Evolutionary conservation across 2,329 filamentous ascomycete species (phyloP).

Genomic region (Epichloe typhina): DNA sequence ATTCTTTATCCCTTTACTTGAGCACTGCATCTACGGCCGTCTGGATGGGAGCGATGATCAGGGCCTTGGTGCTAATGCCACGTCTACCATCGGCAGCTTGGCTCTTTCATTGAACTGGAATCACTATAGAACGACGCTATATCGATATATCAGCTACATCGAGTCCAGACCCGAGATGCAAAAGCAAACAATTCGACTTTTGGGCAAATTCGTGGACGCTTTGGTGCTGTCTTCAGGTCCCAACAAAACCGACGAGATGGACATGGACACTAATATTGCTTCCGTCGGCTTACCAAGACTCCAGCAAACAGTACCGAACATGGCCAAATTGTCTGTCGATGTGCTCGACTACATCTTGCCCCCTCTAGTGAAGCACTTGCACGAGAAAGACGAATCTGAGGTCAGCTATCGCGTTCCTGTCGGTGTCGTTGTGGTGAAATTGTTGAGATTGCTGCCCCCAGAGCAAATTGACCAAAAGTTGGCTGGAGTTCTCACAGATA

Average conservation of each 20-base stretch:
- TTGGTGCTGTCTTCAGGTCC: conserved; percentile 44
- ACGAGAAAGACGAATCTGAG: conserved; percentile 87
- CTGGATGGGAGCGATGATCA: conserved; percentile 64
- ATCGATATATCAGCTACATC: conserved; percentile 73
- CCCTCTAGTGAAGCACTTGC: conserved; percentile 68
- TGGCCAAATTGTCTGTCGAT: conserved; percentile 56
- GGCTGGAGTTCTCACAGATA: conserved; percentile 75
- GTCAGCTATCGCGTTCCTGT: conserved; percentile 88
- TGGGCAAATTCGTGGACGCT: conserved; percentile 71
- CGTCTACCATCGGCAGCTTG: conserved; percentile 64
- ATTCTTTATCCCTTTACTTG: conserved; percentile 80
- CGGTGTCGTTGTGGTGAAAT: conserved; percentile 76
- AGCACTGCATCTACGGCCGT: conserved; percentile 85
- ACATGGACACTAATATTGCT: conserved; percentile 23
- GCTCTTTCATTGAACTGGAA: conserved; percentile 74
- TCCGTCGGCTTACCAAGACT: conserved; percentile 30
- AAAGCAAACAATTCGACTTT: conserved; percentile 71
- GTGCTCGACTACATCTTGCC: conserved; percentile 66
- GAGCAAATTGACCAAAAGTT: conserved; percentile 61
- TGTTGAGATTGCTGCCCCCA: conserved; percentile 66
- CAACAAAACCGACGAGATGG: conserved; percentile 26
- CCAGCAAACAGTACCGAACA: conserved; percentile 50
- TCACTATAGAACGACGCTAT: conserved; percentile 74
- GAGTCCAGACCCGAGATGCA: conserved; percentile 68
- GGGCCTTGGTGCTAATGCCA: conserved; percentile 74